phyloP scores from a whole-genome alignment of 495 filamentous ascomycete species.

The Neurospora sp. region DNA sequence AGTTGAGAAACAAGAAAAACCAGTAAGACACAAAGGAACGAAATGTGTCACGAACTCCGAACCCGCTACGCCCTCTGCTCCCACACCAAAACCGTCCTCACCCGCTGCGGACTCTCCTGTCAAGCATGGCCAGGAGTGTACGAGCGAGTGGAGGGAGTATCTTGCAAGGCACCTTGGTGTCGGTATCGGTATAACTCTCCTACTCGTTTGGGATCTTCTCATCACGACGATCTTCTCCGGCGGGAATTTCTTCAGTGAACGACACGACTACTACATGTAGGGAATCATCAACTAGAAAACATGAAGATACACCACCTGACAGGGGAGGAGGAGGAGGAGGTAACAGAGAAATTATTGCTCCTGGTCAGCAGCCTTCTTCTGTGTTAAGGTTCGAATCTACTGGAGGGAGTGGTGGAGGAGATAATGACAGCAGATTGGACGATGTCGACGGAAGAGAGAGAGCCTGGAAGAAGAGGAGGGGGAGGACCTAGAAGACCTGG shows the following conservation, averaged over 20 bases:
- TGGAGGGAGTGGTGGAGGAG: not conserved
- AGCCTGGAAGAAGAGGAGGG: not conserved
- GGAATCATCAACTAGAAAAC: not conserved
- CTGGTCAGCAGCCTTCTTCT: not conserved
- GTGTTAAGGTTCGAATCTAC: not conserved
- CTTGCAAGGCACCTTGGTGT: not conserved
- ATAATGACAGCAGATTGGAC: not conserved
- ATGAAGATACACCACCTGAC: not conserved
- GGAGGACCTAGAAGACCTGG: not conserved
- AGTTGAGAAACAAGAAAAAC: too few species aligned
- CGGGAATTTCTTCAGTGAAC: not conserved
- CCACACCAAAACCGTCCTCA: not conserved
- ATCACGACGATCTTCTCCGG: not conserved
- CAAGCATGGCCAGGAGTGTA: not conserved
- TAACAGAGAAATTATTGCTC: not conserved
- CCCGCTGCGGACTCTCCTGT: not conserved
- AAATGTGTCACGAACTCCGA: not conserved
- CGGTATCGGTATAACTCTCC: not conserved
- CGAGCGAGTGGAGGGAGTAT: not conserved
- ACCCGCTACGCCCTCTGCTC: not conserved
- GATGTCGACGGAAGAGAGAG: not conserved
- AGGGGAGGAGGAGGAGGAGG: not conserved
- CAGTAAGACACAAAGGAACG: accelerated
- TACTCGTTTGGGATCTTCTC: not conserved
- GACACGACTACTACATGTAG: too few species aligned